A percentile compares a stretch with the other conserved stretches of the same genome.
phyloP scores from a whole-genome alignment of 192 early-diverging fungal genomes.

The Linderina pennispora region DNA sequence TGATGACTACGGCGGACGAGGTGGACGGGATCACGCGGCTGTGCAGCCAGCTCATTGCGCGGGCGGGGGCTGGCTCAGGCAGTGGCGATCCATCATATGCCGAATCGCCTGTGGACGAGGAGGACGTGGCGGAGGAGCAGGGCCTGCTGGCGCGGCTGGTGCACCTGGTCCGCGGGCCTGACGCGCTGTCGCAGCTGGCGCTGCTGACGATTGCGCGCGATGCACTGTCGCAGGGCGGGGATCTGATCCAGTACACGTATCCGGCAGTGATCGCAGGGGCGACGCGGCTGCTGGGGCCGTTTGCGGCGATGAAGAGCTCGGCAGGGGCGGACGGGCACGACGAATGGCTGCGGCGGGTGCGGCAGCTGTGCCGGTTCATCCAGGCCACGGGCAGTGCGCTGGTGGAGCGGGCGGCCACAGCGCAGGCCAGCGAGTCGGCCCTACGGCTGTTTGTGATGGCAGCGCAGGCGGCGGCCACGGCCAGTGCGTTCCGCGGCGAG shows the following conservation, averaged over 20 bases:
- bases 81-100: conserved; percentile 3
- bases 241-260: conserved; percentile 88
- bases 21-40: conserved; percentile 37
- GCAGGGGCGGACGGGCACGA: conserved; percentile 11
- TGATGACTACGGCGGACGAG: conserved; percentile 33
- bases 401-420: conserved; percentile 51
- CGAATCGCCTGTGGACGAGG: conserved; percentile 61
- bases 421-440: conserved; percentile 44
- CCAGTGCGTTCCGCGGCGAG: conserved; percentile 49
- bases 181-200: conserved; percentile 76
- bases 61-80: neutral
- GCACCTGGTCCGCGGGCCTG: conserved; percentile 64
- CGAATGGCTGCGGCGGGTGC: conserved; percentile 61
- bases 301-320: conserved; percentile 33
- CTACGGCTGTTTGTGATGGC: conserved; percentile 82
- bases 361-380: conserved; percentile 84
- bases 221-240: conserved; percentile 85
- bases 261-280: conserved; percentile 67
- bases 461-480: conserved; percentile 72
- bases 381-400: conserved; percentile 77
- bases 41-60: conserved; percentile 29
- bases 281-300: conserved; percentile 34
- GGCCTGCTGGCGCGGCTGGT: conserved; percentile 76
- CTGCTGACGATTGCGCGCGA: conserved; percentile 77
- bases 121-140: conserved; percentile 90